phyloP scores from a whole-genome alignment of 768 basidiomycete genomes.

The Boletus pseudo-olivaceus region DNA sequence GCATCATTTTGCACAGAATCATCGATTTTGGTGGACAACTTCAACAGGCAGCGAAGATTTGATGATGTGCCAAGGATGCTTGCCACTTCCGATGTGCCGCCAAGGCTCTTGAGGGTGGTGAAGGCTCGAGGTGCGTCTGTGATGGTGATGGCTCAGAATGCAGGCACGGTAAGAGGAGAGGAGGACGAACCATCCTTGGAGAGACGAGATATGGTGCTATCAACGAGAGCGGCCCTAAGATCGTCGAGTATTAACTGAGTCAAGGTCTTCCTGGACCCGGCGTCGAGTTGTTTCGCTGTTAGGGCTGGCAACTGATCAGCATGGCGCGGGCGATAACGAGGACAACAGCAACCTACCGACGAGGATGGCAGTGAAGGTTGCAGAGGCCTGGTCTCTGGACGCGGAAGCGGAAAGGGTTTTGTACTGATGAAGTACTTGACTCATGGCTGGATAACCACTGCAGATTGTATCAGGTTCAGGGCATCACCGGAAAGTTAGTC shows the following conservation, averaged over 20 bases:
- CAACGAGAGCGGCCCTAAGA: conserved; percentile 37
- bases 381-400: conserved; percentile 3
- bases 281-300: conserved; percentile 28
- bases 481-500: neutral
- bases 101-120: conserved; percentile 69
- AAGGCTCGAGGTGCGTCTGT: conserved; percentile 69
- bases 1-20: conserved; percentile 64
- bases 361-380: conserved; percentile 13
- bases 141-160: neutral
- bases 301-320: conserved; percentile 16
- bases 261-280: conserved; percentile 48
- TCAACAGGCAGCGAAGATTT: conserved; percentile 57
- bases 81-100: conserved; percentile 67
- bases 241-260: conserved; percentile 60
- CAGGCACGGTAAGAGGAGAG: neutral
- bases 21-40: conserved; percentile 49
- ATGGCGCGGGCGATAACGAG: conserved; percentile 1
- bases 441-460: conserved; percentile 14
- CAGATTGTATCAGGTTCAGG: neutral
- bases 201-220: conserved; percentile 46
- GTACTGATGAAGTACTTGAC: conserved; percentile 15
- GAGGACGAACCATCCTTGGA: conserved; percentile 49
- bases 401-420: conserved; percentile 12
- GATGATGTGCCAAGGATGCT: conserved; percentile 49
- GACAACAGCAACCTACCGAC: conserved; percentile 10